Evolutionary conservation across 345 rosid species (phyloP).

Genomic region (Aquilaria malaccensis): DNA sequence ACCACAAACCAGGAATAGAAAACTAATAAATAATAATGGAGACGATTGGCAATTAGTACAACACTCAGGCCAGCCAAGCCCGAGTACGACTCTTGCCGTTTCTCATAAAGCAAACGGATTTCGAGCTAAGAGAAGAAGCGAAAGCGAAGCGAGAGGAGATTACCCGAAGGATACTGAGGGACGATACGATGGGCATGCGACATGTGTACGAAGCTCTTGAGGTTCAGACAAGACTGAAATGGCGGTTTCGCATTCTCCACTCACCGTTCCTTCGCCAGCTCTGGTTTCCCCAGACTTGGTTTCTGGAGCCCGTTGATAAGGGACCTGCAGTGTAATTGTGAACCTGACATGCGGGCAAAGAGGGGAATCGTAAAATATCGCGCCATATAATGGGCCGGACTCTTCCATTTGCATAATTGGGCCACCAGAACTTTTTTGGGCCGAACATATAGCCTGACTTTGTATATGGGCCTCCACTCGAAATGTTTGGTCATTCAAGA

Average conservation of each 20-base stretch:
- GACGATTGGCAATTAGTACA: too few species aligned
- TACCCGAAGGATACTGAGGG: constrained; percentile 24
- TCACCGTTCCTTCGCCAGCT: background rate
- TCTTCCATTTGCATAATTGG: background rate
- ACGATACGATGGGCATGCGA: constrained; percentile 24
- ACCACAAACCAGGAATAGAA: too few species aligned
- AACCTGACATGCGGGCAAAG: background rate
- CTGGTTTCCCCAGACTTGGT: background rate
- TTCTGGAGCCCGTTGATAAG: constrained; percentile 12
- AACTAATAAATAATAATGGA: too few species aligned
- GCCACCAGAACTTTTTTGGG: background rate
- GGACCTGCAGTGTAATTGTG: constrained; percentile 14
- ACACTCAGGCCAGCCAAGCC: too few species aligned
- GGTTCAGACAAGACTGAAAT: background rate
- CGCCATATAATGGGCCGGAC: background rate
- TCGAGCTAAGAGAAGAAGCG: background rate
- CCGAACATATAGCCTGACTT: background rate
- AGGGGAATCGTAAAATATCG: background rate
- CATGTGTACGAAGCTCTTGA: constrained; percentile 9
- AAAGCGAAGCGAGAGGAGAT: background rate
- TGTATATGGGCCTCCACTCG: too few species aligned
- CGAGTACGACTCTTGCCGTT: background rate
- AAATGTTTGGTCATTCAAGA: too few species aligned
- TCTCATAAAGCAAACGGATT: constrained; percentile 1
- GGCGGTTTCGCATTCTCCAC: constrained; percentile 14